A percentile compares a stretch with the other conserved stretches of the same genome.
Evolutionary conservation across 2,329 filamentous ascomycete species (phyloP).

Genomic region (Aspergillus quadricinctus): DNA sequence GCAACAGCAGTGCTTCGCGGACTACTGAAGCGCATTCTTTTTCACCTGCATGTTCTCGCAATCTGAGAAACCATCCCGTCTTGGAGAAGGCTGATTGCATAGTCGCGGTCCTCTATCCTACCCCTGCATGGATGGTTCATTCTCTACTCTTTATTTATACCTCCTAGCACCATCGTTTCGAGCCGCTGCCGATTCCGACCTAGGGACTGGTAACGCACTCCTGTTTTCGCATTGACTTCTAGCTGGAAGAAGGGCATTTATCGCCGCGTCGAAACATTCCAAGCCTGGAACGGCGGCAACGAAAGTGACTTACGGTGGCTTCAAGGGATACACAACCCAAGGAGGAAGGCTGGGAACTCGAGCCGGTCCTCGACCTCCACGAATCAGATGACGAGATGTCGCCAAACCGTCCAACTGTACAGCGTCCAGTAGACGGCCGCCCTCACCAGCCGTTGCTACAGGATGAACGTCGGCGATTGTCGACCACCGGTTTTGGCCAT

Average conservation of each 20-base stretch:
- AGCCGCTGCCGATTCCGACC: background rate
- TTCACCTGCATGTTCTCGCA: background rate
- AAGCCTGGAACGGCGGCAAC: too few relatives aligned
- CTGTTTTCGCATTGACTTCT: background rate
- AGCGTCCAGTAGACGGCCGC: conserved; percentile 46
- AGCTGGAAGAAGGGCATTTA: too few relatives aligned
- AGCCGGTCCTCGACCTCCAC: conserved; percentile 33
- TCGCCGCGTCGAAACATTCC: too few relatives aligned
- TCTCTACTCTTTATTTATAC: background rate
- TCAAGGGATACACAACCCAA: conserved; percentile 23
- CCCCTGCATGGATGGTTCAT: background rate
- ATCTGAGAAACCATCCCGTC: background rate
- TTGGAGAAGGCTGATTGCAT: background rate
- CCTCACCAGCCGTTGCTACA: conserved; percentile 53
- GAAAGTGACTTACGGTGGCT: conserved; percentile 26
- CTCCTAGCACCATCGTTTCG: background rate
- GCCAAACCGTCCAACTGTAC: conserved; percentile 44
- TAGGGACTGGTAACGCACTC: background rate
- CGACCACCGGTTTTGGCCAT: conserved; percentile 24
- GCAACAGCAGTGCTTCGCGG: conserved; percentile 1
- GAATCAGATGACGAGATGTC: conserved; percentile 44
- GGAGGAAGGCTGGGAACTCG: conserved; percentile 26
- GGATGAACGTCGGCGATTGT: conserved; percentile 39
- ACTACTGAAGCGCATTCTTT: background rate
- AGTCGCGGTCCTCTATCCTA: background rate